Evolutionary conservation across 78 protist species (phyloP).

Genomic region (Monocercomonoides exilis): DNA sequence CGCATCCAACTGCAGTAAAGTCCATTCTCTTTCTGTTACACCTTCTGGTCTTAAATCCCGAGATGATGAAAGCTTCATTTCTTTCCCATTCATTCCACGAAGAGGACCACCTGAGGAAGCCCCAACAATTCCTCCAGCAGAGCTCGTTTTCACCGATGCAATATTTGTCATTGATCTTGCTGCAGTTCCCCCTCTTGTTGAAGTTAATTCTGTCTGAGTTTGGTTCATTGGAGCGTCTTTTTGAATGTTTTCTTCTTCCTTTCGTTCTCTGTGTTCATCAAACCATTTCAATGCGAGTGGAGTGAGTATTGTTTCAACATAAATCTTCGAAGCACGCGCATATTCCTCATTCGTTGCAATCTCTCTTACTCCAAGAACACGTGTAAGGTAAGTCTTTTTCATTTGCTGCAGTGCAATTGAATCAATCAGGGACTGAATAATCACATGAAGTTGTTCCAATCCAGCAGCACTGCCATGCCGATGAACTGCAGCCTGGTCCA

Average conservation of each 20-base stretch:
- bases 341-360: not conserved
- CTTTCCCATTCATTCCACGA: not conserved
- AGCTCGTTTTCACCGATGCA: not conserved
- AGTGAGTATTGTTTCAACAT: not conserved
- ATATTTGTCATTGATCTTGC: not conserved
- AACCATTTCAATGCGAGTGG: conserved; percentile 7
- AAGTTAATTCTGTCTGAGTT: not conserved
- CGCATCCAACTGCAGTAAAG: not conserved
- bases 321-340: not conserved
- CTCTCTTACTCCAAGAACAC: not conserved
- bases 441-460: not conserved
- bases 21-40: not conserved
- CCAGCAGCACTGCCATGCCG: not conserved
- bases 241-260: not conserved
- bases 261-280: not conserved
- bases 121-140: not conserved
- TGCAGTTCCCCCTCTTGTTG: not conserved
- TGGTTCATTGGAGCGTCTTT: not conserved
- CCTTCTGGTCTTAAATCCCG: not conserved
- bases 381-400: not conserved
- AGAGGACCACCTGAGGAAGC: not conserved
- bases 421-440: not conserved
- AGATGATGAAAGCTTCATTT: not conserved
- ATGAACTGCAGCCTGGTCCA: not conserved
- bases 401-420: not conserved